A percentile compares a stretch with the other conserved stretches of the same genome.
Evolutionary conservation across 164 flowering plant genomes (phyloP).

Genomic region (Paratinospora sagittata): DNA sequence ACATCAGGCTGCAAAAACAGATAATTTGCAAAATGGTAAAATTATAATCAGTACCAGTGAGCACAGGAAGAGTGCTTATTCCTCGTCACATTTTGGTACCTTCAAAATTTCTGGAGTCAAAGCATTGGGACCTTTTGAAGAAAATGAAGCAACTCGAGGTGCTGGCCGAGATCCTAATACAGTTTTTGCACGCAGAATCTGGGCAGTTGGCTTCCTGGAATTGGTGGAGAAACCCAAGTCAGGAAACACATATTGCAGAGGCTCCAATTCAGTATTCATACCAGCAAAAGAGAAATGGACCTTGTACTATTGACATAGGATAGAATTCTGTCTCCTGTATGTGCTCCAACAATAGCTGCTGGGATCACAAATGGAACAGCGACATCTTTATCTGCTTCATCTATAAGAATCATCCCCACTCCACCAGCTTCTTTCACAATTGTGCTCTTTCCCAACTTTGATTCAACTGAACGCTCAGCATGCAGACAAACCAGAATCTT

Average conservation of each 20-base stretch:
- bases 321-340: conserved; percentile 38
- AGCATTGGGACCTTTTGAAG: conserved; percentile 74
- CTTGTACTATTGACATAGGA: conserved; percentile 53
- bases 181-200: conserved; percentile 51
- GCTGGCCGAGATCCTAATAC: conserved; percentile 55
- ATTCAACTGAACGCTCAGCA: conserved; percentile 54
- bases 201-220: conserved; percentile 46
- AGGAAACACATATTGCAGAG: conserved; percentile 3
- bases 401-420: conserved; percentile 73
- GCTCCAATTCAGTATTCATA: background rate
- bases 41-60: background rate
- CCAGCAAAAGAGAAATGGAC: conserved; percentile 26
- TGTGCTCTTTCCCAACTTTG: conserved; percentile 54
- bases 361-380: conserved; percentile 71
- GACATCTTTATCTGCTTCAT: conserved; percentile 58
- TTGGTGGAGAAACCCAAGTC: conserved; percentile 1
- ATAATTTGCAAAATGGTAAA: conserved; percentile 4
- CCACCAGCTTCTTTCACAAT: conserved; percentile 78
- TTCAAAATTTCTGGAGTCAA: conserved; percentile 68
- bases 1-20: conserved; percentile 59
- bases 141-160: conserved; percentile 68
- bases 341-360: conserved; percentile 51
- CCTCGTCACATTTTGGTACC: conserved; percentile 30
- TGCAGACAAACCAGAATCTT: conserved; percentile 68
- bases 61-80: background rate